These are phyloP conservation scores for Fraxinus americana DNA, from an alignment of 257 asterid genomes.

Conservation along the genomic window DNA sequence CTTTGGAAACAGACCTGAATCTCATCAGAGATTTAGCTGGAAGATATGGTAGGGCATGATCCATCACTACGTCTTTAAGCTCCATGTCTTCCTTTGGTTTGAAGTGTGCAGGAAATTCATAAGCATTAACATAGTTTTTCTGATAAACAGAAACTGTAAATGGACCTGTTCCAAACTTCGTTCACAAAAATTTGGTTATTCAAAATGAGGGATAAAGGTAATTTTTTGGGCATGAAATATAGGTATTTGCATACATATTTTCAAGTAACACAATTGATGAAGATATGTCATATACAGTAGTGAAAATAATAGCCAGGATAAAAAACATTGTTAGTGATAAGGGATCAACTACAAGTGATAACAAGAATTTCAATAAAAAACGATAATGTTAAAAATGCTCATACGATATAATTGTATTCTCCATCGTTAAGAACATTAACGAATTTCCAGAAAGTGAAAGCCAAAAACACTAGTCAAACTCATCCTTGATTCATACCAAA, in stretches of 20 bases:
- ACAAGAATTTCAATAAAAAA: not conserved
- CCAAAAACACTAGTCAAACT: not conserved
- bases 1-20: conserved; percentile 47
- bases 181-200: not conserved
- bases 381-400: not conserved
- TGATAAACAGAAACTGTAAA: conserved; percentile 4
- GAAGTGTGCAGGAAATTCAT: conserved; percentile 7
- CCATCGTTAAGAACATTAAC: not conserved
- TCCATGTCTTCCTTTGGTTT: conserved; percentile 10
- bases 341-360: not conserved
- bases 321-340: not conserved
- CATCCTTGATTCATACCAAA: not conserved
- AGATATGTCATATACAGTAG: not conserved
- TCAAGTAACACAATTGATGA: not conserved
- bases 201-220: not conserved
- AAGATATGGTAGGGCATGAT: conserved; percentile 45
- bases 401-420: too few species aligned
- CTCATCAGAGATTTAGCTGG: conserved; percentile 49
- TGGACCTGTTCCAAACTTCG: conserved; percentile 16
- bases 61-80: conserved; percentile 33
- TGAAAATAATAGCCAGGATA: not conserved
- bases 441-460: too few species aligned
- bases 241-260: not conserved
- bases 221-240: not conserved
- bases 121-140: not conserved